Base-by-base conservation (phyloP, 2,329 filamentous ascomycete genomes). In the Tolypocladium cylindrosporum region DNA sequence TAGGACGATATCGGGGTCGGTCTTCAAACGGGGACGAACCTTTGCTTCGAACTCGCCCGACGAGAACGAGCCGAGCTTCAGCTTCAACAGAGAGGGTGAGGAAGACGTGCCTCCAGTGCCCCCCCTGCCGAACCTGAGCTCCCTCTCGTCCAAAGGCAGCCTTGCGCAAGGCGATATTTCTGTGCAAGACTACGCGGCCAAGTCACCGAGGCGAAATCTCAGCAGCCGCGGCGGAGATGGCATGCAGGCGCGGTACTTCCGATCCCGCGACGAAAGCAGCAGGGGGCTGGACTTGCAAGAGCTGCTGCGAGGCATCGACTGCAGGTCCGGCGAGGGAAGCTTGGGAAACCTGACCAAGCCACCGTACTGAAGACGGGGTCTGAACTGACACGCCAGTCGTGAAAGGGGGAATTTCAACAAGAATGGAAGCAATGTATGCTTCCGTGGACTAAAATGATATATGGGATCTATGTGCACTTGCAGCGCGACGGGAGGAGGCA, bases 71-170 rank as follows among this genome's bases (percentile, higher is more conserved):
- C 65, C 68, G 24, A 64, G 63, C 54, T 58, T 69, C 3, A 61
- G 72, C 14, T 66, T 69, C 6, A 68, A 66, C 31, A 61, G 61
- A 5, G 70, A 71, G 13, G 63, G 68, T 6, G 69, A 66, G 4
- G 72, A 76, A 9, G 65, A 67, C 0, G 79, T 84, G 9, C 82
- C 82, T 4, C 82, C 82, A 0, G 81, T 85, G 14, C 82, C 82
- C 7, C 80, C 80, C 1, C 67, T 85, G 61, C 82, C 81, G 16
- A 71, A 70, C 56, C 62, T 73, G 21, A 69, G 62, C 24, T 61
- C 69, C 10, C 58, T 69, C 48, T 66, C 71, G 21, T 64, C 65
- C 56, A 69, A 67, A 62, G 66, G 66, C 55, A 61, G 65, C 24
- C 54, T 69, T 60, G 60, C 67, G 56, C 59, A 64, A 57, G 57